A percentile compares a stretch with the other conserved stretches of the same genome.
These are phyloP conservation scores for Kodamaea ohmeri DNA, from an alignment of 1,139 yeast species.

Conservation along the genomic window DNA sequence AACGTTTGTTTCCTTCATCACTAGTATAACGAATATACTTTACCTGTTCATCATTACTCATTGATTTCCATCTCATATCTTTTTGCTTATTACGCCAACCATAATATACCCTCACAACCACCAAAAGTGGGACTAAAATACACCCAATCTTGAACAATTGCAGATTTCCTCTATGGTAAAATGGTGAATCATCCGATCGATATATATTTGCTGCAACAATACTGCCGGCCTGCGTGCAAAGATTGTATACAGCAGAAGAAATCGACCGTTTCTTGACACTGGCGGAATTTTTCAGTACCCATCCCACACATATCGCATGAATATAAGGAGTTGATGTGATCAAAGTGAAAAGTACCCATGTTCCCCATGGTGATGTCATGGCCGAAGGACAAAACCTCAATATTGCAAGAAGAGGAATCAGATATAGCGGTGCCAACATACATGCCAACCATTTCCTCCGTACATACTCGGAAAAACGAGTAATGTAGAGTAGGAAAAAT, in stretches of 20 bases:
- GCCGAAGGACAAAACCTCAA: slow-evolving; percentile 9
- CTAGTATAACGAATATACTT: slow-evolving; percentile 14
- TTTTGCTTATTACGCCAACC: slow-evolving; percentile 18
- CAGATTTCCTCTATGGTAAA: slow-evolving; percentile 53
- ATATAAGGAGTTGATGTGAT: slow-evolving; percentile 50
- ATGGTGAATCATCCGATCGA: slow-evolving; percentile 55
- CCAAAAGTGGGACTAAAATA: slow-evolving; percentile 16
- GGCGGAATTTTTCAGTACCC: slow-evolving; percentile 62
- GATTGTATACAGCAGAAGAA: slow-evolving; percentile 60
- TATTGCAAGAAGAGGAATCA: slow-evolving; percentile 12
- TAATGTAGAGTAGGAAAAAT: slow-evolving; percentile 14
- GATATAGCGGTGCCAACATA: slow-evolving; percentile 11
- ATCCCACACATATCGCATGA: slow-evolving; percentile 56
- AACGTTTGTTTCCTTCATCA: slow-evolving; percentile 20
- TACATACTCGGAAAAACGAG: slow-evolving; percentile 17
- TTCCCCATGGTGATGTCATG: slow-evolving; percentile 40
- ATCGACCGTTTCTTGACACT: slow-evolving; percentile 59
- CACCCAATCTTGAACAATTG: slow-evolving; percentile 36
- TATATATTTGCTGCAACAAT: slow-evolving; percentile 56
- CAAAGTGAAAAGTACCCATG: slow-evolving; percentile 48
- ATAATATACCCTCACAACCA: slow-evolving; percentile 17
- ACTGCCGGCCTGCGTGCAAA: slow-evolving; percentile 55
- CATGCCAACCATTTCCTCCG: slow-evolving; percentile 13
- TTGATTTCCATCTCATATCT: slow-evolving; percentile 15
- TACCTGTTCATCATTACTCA: slow-evolving; percentile 17